A percentile compares a stretch with the other conserved stretches of the same genome.
Conservation (phyloP, 352 stramenopile genomes). For the Thraustotheca clavata region DNA sequence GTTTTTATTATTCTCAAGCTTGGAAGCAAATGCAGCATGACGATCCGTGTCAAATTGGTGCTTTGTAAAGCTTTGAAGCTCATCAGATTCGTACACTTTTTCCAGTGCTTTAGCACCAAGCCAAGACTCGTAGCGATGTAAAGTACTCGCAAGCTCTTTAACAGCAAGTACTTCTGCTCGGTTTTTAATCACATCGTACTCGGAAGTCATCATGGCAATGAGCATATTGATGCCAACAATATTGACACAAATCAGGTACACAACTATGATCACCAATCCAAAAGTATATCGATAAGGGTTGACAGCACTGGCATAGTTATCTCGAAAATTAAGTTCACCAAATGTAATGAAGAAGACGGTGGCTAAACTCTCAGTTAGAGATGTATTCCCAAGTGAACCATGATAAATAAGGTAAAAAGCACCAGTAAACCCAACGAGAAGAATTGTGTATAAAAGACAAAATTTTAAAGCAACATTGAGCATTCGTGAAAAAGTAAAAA, state of each 20-base stretch:
- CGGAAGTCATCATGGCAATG: conserved; percentile 47
- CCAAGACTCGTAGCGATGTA: conserved; percentile 53
- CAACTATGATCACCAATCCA: conserved; percentile 35
- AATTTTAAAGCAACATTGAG: conserved; percentile 44
- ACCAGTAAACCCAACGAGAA: conserved; percentile 41
- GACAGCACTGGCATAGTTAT: conserved; percentile 41
- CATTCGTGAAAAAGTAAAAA: conserved; percentile 62
- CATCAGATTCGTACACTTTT: conserved; percentile 27
- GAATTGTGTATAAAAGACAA: conserved; percentile 41
- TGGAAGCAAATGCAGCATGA: background rate
- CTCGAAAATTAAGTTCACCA: conserved; percentile 43
- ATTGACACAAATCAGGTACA: conserved; percentile 48
- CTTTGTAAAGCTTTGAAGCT: background rate
- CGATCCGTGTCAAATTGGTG: background rate
- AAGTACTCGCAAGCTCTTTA: conserved; percentile 33
- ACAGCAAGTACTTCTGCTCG: conserved; percentile 46
- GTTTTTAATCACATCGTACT: conserved; percentile 44
- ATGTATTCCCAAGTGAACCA: conserved; percentile 32
- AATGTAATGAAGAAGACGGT: conserved; percentile 53
- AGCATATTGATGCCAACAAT: conserved; percentile 48
- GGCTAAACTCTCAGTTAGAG: conserved; percentile 38
- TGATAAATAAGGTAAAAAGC: conserved; percentile 41
- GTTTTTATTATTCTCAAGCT: no score
- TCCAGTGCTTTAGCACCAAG: conserved; percentile 29
- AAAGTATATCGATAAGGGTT: conserved; percentile 33